Evolutionary conservation across 768 basidiomycete species (phyloP).

Genomic region (Leccinum ochraceum): DNA sequence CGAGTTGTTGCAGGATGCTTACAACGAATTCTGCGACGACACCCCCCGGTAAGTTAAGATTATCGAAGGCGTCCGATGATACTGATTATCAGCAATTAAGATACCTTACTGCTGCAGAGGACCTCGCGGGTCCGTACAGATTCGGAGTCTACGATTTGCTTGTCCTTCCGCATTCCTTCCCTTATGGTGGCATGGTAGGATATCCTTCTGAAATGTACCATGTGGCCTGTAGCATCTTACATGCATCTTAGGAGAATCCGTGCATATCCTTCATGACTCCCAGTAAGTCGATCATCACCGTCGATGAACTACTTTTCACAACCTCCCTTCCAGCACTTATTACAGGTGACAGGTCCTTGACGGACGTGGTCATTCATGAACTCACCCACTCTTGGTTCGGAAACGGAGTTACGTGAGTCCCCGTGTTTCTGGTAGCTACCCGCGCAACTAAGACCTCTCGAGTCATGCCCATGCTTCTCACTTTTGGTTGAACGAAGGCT

Average conservation of each 20-base stretch:
- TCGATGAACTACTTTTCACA: background rate
- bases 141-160: constrained; percentile 91
- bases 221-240: background rate
- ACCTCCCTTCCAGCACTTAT: constrained; percentile 56
- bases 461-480: constrained; percentile 73
- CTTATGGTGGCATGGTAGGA: constrained; percentile 84
- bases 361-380: constrained; percentile 90
- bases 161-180: constrained; percentile 89
- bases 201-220: background rate
- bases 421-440: constrained; percentile 10
- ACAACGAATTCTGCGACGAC: constrained; percentile 89
- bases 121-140: constrained; percentile 69
- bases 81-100: constrained; percentile 35
- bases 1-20: constrained; percentile 69
- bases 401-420: constrained; percentile 75
- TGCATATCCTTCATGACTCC: constrained; percentile 89
- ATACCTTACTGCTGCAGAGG: constrained; percentile 72
- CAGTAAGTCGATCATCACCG: constrained; percentile 44
- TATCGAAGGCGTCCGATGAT: no score
- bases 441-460: background rate
- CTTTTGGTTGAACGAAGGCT: constrained; percentile 93
- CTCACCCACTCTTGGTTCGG: constrained; percentile 89
- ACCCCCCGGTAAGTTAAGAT: constrained; percentile 56
- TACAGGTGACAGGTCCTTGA: constrained; percentile 82
- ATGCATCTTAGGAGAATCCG: constrained; percentile 69